These are phyloP conservation scores for Effrenium voratum DNA, from an alignment of 73 alveolate species.

Conservation along the genomic window DNA sequence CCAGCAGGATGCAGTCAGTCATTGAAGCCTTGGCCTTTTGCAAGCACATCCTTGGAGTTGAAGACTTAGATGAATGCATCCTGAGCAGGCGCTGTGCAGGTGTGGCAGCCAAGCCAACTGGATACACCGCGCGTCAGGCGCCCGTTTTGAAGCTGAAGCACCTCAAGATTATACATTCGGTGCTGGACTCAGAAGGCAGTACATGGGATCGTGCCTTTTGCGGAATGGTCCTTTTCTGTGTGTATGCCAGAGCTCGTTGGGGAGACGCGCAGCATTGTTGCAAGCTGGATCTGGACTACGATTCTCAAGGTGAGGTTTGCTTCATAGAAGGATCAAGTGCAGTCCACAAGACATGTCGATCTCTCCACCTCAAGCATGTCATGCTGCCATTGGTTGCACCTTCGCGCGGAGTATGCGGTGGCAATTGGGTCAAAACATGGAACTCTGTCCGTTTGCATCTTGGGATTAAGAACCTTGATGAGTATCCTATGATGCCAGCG, in stretches of 20 bases:
- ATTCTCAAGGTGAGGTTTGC: not conserved
- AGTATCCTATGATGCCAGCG: not conserved
- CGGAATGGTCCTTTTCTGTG: not conserved
- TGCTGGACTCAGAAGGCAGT: not conserved
- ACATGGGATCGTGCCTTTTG: not conserved
- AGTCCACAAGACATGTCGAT: not conserved
- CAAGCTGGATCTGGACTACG: not conserved
- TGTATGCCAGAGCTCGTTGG: not conserved
- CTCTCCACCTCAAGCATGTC: not conserved
- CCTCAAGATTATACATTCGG: not conserved
- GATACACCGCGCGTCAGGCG: not conserved
- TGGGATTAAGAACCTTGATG: not conserved
- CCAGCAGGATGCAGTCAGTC: not conserved
- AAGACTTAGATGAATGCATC: not conserved
- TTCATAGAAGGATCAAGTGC: not conserved
- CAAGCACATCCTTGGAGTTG: not conserved
- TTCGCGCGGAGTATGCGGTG: not conserved
- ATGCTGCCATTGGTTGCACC: not conserved
- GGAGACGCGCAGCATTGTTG: not conserved
- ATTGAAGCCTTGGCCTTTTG: not conserved
- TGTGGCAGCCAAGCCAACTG: not conserved
- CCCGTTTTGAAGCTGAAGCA: not conserved
- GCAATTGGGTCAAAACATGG: not conserved
- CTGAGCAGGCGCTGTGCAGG: not conserved
- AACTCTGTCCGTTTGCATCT: not conserved